Percentiles rank a stretch among this genome's conserved stretches.
These are phyloP conservation scores for Penicillium glabrum DNA, from an alignment of 2,329 filamentous ascomycete genomes.

Conservation along the genomic window DNA sequence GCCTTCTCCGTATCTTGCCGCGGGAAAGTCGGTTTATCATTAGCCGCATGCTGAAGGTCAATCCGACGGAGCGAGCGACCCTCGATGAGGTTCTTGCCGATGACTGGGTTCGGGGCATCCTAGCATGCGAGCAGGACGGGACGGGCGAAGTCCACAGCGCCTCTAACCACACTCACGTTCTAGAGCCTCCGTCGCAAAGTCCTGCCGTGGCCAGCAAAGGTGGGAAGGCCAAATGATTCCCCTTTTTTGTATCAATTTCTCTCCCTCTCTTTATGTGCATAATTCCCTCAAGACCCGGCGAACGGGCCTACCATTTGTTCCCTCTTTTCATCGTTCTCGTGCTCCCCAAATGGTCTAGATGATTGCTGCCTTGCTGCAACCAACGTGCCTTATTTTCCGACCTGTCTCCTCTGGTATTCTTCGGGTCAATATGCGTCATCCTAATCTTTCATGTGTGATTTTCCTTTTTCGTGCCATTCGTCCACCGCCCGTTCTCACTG, in stretches of 20 bases:
- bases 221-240: slow-evolving; percentile 29
- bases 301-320: slow-evolving; percentile 2
- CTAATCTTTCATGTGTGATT: slow-evolving; percentile 3
- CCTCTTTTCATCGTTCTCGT: background rate
- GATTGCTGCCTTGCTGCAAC: background rate
- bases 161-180: slow-evolving; percentile 76
- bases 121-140: slow-evolving; percentile 78
- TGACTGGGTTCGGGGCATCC: slow-evolving; percentile 81
- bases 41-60: slow-evolving; percentile 85
- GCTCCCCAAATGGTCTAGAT: background rate
- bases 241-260: slow-evolving; percentile 19
- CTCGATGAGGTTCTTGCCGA: slow-evolving; percentile 86
- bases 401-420: background rate
- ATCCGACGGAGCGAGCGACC: slow-evolving; percentile 77
- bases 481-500: background rate
- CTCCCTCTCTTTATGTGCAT: slow-evolving; percentile 14
- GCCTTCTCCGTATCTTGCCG: slow-evolving; percentile 81
- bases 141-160: slow-evolving; percentile 71
- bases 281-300: slow-evolving; percentile 9
- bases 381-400: background rate
- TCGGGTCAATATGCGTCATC: slow-evolving; percentile 1
- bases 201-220: slow-evolving; percentile 37
- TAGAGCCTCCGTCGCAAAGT: slow-evolving; percentile 63
- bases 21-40: slow-evolving; percentile 89
- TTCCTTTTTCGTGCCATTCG: background rate